A percentile compares a stretch with the other conserved stretches of the same genome.
phyloP scores from a whole-genome alignment of 1,284 basidiomycete species.

The Ganoderma lingzhi region DNA sequence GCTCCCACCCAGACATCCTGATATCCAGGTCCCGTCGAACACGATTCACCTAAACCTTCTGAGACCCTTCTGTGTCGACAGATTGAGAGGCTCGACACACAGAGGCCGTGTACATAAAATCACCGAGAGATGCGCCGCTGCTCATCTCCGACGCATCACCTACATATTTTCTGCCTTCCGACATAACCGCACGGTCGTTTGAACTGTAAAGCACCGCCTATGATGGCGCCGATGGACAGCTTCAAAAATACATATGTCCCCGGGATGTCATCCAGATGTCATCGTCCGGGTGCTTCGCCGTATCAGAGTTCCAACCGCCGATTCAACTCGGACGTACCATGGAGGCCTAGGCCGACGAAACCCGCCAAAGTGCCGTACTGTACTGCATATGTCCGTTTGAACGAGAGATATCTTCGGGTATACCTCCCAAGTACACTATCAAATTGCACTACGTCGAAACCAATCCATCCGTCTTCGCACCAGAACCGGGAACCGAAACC shows the following conservation, averaged over 20 bases:
- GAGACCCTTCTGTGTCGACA: not conserved
- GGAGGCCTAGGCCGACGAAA: no score
- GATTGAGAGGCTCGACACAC: not conserved
- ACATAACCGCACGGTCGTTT: not conserved
- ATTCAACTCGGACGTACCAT: not conserved
- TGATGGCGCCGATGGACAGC: not conserved
- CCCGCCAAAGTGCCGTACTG: no score
- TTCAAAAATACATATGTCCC: not conserved
- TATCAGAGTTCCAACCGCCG: not conserved
- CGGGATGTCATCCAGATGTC: not conserved
- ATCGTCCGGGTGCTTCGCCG: not conserved
- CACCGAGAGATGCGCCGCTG: not conserved
- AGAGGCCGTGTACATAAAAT: not conserved
- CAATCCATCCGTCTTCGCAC: not conserved
- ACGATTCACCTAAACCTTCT: not conserved
- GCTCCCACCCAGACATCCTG: not conserved
- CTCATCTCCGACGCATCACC: not conserved
- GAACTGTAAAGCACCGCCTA: not conserved
- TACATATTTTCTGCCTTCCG: not conserved
- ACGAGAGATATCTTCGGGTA: not conserved
- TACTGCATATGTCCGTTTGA: not conserved
- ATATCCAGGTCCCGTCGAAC: not conserved
- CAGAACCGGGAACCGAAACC: not conserved
- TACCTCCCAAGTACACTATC: slow-evolving; percentile 1
- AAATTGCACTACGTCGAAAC: not conserved